These are phyloP conservation scores for Kwoniella mangroviensis DNA, from an alignment of 768 basidiomycete genomes.

Conservation along the genomic window DNA sequence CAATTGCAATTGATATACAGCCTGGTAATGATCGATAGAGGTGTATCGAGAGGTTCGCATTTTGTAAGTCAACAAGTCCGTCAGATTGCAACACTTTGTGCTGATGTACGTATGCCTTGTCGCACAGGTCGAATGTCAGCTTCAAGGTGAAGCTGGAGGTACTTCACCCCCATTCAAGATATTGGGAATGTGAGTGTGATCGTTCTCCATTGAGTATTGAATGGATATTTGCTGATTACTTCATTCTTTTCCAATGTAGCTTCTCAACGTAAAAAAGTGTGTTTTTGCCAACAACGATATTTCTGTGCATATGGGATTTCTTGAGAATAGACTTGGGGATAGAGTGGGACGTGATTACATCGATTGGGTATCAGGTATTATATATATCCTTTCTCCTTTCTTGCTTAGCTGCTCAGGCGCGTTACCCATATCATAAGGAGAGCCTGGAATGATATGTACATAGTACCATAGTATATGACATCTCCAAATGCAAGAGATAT, in stretches of 20 bases:
- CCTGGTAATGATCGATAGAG: conserved; percentile 81
- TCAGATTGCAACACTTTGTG: background rate
- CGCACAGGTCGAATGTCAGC: conserved; percentile 71
- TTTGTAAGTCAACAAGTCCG: conserved; percentile 60
- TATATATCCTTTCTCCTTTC: background rate
- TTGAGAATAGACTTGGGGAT: background rate
- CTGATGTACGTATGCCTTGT: background rate
- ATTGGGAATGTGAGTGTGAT: conserved; percentile 76
- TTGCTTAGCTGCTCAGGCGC: background rate
- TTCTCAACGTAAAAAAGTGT: conserved; percentile 14
- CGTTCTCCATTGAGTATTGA: background rate
- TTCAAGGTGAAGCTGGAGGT: conserved; percentile 84
- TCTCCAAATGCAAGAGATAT: background rate
- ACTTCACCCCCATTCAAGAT: conserved; percentile 83
- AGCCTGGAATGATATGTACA: background rate
- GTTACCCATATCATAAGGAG: background rate
- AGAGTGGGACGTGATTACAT: background rate
- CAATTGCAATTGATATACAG: conserved; percentile 58
- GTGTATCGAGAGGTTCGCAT: conserved; percentile 84
- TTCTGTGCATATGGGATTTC: background rate
- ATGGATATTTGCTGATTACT: background rate
- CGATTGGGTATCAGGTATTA: background rate
- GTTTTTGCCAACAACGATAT: background rate
- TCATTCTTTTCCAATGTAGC: background rate
- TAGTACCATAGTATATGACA: background rate